Conservation (phyloP, 768 basidiomycete genomes). For the Kwoniella europaea region DNA sequence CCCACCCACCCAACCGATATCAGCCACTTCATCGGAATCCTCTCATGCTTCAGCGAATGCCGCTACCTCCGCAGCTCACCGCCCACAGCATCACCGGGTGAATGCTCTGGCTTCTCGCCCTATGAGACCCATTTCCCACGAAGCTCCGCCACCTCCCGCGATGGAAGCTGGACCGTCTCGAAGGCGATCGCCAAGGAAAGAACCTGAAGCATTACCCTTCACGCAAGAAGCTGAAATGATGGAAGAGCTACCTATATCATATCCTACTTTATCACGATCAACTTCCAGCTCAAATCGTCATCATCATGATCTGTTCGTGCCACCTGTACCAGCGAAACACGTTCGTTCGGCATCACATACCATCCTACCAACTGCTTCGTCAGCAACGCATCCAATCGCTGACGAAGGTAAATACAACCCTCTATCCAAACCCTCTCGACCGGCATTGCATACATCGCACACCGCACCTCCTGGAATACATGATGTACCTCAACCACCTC, state of each 20-base stretch:
- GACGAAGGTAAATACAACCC: slow-evolving; percentile 9
- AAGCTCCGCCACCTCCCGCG: neutral
- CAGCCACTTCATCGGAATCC: slow-evolving; percentile 21
- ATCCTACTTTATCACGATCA: slow-evolving; percentile 12
- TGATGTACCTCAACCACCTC: slow-evolving; percentile 9
- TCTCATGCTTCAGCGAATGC: slow-evolving; percentile 1
- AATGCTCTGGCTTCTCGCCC: slow-evolving; percentile 25
- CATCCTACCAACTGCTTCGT: slow-evolving; percentile 25
- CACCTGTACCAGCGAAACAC: slow-evolving; percentile 8
- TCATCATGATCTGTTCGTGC: neutral
- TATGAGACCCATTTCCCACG: neutral
- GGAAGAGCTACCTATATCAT: neutral
- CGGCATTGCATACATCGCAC: slow-evolving; percentile 12
- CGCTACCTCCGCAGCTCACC: neutral
- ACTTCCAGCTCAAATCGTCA: slow-evolving; percentile 1
- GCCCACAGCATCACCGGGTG: slow-evolving; percentile 26
- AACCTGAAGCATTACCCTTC: neutral
- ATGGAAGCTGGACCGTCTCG: slow-evolving; percentile 19
- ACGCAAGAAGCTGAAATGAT: neutral
- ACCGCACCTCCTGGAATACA: slow-evolving; percentile 14
- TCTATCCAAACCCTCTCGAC: slow-evolving; percentile 20
- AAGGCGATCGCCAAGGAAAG: slow-evolving; percentile 16
- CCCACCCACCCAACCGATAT: slow-evolving; percentile 16
- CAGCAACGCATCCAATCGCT: neutral
- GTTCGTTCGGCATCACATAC: slow-evolving; percentile 41